Conservation (phyloP, 768 basidiomycete species). For the Mycena rosella region DNA sequence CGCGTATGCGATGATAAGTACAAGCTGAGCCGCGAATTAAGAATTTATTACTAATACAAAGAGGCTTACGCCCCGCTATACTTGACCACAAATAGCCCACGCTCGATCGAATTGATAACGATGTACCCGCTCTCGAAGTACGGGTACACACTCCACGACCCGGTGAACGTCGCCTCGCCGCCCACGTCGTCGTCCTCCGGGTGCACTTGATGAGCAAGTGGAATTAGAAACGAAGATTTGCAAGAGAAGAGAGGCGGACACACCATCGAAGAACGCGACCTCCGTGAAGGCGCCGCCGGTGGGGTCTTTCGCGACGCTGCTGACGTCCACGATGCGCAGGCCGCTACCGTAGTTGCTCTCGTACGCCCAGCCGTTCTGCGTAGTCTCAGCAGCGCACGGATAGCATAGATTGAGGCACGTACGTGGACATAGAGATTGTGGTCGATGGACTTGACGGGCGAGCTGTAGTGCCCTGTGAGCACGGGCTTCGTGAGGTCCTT, state of each 20-base stretch:
- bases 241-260: background rate
- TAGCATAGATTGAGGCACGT: background rate
- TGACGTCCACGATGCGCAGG: conserved; percentile 45
- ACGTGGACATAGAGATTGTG: conserved; percentile 45
- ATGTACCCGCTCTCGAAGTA: conserved; percentile 33
- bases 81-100: conserved; percentile 31
- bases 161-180: conserved; percentile 31
- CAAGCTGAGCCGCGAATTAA: no score
- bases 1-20: no score
- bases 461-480: conserved; percentile 46
- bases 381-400: background rate
- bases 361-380: conserved; percentile 42
- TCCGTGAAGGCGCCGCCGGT: conserved; percentile 44
- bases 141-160: conserved; percentile 33
- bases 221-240: background rate
- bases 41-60: background rate
- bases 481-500: conserved; percentile 42
- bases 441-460: conserved; percentile 43
- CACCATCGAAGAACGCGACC: conserved; percentile 44
- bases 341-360: conserved; percentile 48
- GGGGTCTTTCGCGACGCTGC: conserved; percentile 44
- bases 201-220: conserved; percentile 10
- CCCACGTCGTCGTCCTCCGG: conserved; percentile 35
- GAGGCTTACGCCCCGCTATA: conserved; percentile 12
- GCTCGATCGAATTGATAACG: conserved; percentile 31